Percentiles rank a stretch among this genome's conserved stretches.
Conservation (phyloP, 805 yeast genomes). For the Kurtzmaniella fragi region DNA sequence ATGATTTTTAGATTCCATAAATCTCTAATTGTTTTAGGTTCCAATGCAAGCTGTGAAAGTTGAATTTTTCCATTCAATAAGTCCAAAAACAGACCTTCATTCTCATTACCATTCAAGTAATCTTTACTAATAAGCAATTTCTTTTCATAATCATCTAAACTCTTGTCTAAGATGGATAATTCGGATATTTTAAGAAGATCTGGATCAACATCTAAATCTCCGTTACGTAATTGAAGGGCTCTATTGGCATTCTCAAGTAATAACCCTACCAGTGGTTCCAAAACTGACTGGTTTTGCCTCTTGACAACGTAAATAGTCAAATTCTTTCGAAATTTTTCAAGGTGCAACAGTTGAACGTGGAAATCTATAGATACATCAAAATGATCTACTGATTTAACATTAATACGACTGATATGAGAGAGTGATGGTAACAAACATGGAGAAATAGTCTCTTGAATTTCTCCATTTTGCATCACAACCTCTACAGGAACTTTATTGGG, state of each 20-base stretch:
- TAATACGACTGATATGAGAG: conserved; percentile 42
- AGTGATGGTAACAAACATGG: conserved; percentile 72
- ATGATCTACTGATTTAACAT: conserved; percentile 43
- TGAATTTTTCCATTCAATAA: conserved; percentile 54
- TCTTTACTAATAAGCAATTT: conserved; percentile 17
- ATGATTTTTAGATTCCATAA: conserved; percentile 60
- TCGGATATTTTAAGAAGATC: conserved; percentile 20
- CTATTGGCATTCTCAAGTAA: conserved; percentile 32
- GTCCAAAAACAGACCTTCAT: conserved; percentile 35
- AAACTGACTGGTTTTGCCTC: conserved; percentile 35
- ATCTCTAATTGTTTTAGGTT: conserved; percentile 46
- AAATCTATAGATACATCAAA: conserved; percentile 50
- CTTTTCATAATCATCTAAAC: conserved; percentile 22
- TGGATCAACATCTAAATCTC: conserved; percentile 18
- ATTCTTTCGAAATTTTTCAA: conserved; percentile 38
- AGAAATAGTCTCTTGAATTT: conserved; percentile 29
- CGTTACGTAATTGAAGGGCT: conserved; percentile 20
- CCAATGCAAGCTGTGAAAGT: conserved; percentile 35
- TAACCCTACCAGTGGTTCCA: conserved; percentile 27
- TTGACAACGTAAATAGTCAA: conserved; percentile 50
- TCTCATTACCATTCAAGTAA: conserved; percentile 13
- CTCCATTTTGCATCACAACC: conserved; percentile 36
- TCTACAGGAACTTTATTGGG: conserved; percentile 47
- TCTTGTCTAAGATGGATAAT: conserved; percentile 17
- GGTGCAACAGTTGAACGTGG: conserved; percentile 33